A percentile compares a stretch with the other conserved stretches of the same genome.
Conservation (phyloP, 1,284 basidiomycete species). For the Trichosporon ovoides region DNA sequence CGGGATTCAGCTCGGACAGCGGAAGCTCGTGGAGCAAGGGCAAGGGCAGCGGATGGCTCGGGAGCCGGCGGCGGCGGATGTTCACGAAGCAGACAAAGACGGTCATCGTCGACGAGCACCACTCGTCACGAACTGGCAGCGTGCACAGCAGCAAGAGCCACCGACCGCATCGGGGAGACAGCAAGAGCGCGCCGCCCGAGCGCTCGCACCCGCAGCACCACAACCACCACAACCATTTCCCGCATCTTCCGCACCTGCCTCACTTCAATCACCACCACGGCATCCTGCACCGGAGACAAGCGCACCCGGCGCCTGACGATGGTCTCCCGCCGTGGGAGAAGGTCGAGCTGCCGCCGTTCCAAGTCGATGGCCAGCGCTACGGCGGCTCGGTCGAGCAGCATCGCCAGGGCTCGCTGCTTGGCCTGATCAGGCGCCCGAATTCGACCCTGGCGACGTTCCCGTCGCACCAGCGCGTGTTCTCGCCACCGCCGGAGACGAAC, state of each 20-base stretch:
- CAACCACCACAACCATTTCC: neutral
- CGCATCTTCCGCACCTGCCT: neutral
- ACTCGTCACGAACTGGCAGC: neutral
- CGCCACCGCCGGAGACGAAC: neutral
- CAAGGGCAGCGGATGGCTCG: conserved; percentile 10
- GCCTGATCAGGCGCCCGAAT: neutral
- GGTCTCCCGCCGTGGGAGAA: conserved; percentile 48
- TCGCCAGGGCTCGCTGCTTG: neutral
- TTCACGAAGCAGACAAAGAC: neutral
- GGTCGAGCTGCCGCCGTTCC: conserved; percentile 45
- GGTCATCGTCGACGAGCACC: conserved; percentile 1
- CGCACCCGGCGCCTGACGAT: neutral
- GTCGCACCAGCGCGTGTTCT: neutral
- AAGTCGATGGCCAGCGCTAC: conserved; percentile 45
- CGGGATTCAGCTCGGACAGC: conserved; percentile 22
- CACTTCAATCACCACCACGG: neutral
- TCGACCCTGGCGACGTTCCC: neutral
- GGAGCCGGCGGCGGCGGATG: neutral
- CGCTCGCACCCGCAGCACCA: neutral
- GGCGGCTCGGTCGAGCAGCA: conserved; percentile 24
- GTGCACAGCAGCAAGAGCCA: neutral
- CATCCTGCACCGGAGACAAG: neutral
- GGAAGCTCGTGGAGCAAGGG: conserved; percentile 4
- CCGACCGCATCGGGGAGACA: neutral
- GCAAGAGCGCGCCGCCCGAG: neutral